Evolutionary conservation across 148 eudicot genomes (phyloP).

Genomic region (Rhododendron griersonianum): DNA sequence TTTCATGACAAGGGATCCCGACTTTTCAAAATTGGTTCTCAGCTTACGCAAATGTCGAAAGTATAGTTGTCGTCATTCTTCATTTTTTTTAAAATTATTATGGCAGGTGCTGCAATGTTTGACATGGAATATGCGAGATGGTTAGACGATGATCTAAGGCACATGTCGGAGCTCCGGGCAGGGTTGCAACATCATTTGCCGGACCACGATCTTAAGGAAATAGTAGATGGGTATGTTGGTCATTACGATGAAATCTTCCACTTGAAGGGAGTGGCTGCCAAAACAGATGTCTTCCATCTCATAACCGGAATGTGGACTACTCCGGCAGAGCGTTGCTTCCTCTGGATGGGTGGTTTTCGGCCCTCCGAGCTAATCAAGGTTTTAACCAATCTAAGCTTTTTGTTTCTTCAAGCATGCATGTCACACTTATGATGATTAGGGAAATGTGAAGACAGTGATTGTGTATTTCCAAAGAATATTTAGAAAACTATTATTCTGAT

Average conservation of each 20-base stretch:
- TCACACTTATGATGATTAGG: constrained; percentile 18
- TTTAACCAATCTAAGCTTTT: neutral
- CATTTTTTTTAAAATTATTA: constrained; percentile 38
- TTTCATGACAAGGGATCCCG: neutral
- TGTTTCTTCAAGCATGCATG: constrained; percentile 14
- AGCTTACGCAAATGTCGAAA: neutral
- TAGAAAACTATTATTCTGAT: no score
- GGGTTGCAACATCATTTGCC: constrained; percentile 80
- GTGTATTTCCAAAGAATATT: neutral
- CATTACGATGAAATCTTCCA: constrained; percentile 90
- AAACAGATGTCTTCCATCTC: constrained; percentile 83
- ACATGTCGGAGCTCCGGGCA: constrained; percentile 73
- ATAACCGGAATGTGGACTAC: constrained; percentile 91
- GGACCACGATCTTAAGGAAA: constrained; percentile 73
- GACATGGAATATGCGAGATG: constrained; percentile 97
- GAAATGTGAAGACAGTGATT: constrained; percentile 63
- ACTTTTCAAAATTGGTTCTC: neutral
- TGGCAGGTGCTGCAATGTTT: constrained; percentile 79
- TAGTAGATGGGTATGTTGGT: constrained; percentile 73
- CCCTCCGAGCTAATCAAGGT: constrained; percentile 99
- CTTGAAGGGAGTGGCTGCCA: constrained; percentile 71
- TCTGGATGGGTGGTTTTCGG: constrained; percentile 98
- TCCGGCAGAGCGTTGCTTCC: constrained; percentile 93
- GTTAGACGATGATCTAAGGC: constrained; percentile 91
- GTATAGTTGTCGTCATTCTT: neutral